phyloP scores from a whole-genome alignment of 345 rosid species.

The Eucalyptus regnans region DNA sequence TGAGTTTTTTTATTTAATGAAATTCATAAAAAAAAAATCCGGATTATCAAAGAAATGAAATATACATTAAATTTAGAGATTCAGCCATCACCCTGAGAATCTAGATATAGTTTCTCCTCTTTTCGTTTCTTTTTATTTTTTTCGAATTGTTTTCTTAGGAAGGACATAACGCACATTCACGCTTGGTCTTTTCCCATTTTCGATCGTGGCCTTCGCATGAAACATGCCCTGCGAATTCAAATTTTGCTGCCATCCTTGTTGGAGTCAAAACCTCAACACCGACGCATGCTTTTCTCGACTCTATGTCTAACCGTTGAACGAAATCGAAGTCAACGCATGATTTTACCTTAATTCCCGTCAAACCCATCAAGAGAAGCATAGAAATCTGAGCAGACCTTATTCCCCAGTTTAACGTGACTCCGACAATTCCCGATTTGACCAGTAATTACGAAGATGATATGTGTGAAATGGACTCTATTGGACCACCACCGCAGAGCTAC shows the following conservation, averaged over 20 bases:
- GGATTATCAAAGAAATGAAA: neutral
- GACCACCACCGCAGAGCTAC: neutral
- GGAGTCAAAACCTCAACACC: neutral
- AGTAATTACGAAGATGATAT: neutral
- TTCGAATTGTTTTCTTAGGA: neutral
- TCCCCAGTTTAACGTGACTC: neutral
- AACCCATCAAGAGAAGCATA: neutral
- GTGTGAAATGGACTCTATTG: neutral
- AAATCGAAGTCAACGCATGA: neutral
- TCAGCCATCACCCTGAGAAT: neutral
- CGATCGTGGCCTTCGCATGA: neutral
- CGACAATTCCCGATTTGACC: neutral
- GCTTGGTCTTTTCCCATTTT: neutral
- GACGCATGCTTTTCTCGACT: neutral
- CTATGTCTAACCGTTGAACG: neutral
- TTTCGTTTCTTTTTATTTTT: neutral
- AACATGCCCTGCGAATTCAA: neutral
- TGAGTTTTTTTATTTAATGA: neutral
- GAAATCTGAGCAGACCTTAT: neutral
- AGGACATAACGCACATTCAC: neutral
- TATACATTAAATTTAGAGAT: neutral
- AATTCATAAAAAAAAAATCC: neutral
- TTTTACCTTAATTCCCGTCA: neutral
- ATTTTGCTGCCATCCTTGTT: neutral
- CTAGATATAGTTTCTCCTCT: neutral